Base-by-base conservation (phyloP, 768 basidiomycete species). In the Kwoniella sp. region DNA sequence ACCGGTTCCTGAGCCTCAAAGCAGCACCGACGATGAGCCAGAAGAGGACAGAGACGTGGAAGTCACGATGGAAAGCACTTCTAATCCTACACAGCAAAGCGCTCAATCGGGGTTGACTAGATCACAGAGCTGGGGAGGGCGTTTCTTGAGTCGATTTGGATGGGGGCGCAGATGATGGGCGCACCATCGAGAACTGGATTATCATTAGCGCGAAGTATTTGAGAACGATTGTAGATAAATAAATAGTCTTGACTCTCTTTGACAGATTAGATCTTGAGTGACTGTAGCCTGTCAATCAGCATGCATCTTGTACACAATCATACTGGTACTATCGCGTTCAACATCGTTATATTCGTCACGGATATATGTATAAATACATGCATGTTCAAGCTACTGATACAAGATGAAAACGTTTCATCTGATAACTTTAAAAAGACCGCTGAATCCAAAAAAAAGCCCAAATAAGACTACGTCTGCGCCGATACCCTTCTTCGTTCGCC, bases 41-140 rank as follows among this genome's bases (percentile, higher is more conserved):
- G 54, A 65, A 93, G 56, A 79, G 93, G 76, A 91, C 91, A 76
- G 88, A 88, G 9, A 92, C 90, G 69, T 86, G 88, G 26, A 92
- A 87, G 86, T 47, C 92, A 93, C 17, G 91, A 92, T 74, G 33
- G 55, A 53, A 22, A 64, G 13, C 30, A 44, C 58, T 0, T 9
- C 44, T 29, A 58, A 37, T 47, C 37, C 64, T 7, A 47, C 25
- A 26, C 17, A 29, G 17, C 22, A 17, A 2, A 33, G 15, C 5
- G 33, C 12, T 9, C 26, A 60, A 26, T 29, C 24, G 7, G 36
- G 21, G 22, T 50, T 46, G 1, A 56, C 30, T 22, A 49, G 46
- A n/a, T 24, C 26, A n/a, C 25, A 37, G 2, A 54, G 51, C 21
- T 55, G 60, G 54, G 44, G 44, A 24, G 60, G 60, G 15, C 48